phyloP scores from a whole-genome alignment of 371 early-diverging fungal species.

The Saksenaea vasiformis region DNA sequence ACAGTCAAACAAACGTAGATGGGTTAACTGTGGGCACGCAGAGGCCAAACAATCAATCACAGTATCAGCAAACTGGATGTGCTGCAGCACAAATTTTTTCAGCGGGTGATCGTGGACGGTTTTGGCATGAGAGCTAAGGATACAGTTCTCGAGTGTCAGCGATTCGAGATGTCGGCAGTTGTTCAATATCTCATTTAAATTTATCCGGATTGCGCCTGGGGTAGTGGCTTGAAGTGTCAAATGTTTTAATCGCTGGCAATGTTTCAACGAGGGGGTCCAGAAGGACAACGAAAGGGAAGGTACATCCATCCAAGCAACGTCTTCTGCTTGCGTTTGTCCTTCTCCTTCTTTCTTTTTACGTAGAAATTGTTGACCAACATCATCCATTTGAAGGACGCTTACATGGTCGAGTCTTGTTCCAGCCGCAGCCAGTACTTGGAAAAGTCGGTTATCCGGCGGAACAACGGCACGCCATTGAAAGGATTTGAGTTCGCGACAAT shows the following conservation, averaged over 20 bases:
- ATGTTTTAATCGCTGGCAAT: not conserved
- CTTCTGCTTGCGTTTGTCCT: not conserved
- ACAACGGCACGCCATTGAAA: not conserved
- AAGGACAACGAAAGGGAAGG: not conserved
- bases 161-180: not conserved
- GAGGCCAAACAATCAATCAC: not conserved
- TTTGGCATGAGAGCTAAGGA: not conserved
- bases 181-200: not conserved
- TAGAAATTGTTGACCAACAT: not conserved
- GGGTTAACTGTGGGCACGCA: not conserved
- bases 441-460: not conserved
- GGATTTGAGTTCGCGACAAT: slow-evolving; percentile 1
- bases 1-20: not conserved
- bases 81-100: not conserved
- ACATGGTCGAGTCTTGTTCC: not conserved
- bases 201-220: not conserved
- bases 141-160: not conserved
- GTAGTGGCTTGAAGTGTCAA: not conserved
- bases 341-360: not conserved
- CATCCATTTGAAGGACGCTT: not conserved
- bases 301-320: not conserved
- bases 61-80: not conserved
- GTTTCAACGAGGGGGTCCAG: not conserved
- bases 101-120: not conserved
- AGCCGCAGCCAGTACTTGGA: not conserved